phyloP scores from a whole-genome alignment of 1,284 basidiomycete genomes.

The Anthracocystis setariae region DNA sequence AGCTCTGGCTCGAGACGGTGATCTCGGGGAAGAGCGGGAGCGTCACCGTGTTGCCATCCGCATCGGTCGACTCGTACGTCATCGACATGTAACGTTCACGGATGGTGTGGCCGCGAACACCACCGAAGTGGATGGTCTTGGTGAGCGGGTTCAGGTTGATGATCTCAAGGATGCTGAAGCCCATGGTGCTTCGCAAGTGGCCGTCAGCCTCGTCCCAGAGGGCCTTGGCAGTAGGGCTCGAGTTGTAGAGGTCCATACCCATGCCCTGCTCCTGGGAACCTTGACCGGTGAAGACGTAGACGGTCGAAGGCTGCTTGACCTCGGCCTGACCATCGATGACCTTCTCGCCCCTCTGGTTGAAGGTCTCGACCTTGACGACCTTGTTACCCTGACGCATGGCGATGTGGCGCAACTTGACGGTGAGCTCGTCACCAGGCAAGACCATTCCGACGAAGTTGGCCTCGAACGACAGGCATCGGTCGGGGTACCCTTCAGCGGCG shows the following conservation, averaged over 20 bases:
- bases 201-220: slow-evolving; percentile 97
- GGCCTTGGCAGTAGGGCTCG: slow-evolving; percentile 88
- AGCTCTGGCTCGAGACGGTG: slow-evolving; percentile 69
- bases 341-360: slow-evolving; percentile 86
- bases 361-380: slow-evolving; percentile 88
- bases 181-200: slow-evolving; percentile 89
- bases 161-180: slow-evolving; percentile 97
- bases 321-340: slow-evolving; percentile 92
- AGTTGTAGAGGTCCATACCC: slow-evolving; percentile 98
- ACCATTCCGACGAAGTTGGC: slow-evolving; percentile 91
- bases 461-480: slow-evolving; percentile 71
- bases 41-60: slow-evolving; percentile 78
- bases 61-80: slow-evolving; percentile 89
- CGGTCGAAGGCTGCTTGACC: slow-evolving; percentile 82
- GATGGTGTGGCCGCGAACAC: slow-evolving; percentile 96
- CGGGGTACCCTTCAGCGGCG: slow-evolving; percentile 89
- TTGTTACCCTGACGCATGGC: slow-evolving; percentile 70
- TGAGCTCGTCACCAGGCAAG: slow-evolving; percentile 88
- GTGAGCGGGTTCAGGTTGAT: slow-evolving; percentile 61
- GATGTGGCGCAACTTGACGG: slow-evolving; percentile 76
- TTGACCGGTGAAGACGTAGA: slow-evolving; percentile 98
- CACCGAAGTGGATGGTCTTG: slow-evolving; percentile 97
- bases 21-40: slow-evolving; percentile 65
- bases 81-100: slow-evolving; percentile 99
- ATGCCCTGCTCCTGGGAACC: slow-evolving; percentile 98